Evolutionary conservation across 2,329 filamentous ascomycete genomes (phyloP).

Genomic region (Diplodia seriata): DNA sequence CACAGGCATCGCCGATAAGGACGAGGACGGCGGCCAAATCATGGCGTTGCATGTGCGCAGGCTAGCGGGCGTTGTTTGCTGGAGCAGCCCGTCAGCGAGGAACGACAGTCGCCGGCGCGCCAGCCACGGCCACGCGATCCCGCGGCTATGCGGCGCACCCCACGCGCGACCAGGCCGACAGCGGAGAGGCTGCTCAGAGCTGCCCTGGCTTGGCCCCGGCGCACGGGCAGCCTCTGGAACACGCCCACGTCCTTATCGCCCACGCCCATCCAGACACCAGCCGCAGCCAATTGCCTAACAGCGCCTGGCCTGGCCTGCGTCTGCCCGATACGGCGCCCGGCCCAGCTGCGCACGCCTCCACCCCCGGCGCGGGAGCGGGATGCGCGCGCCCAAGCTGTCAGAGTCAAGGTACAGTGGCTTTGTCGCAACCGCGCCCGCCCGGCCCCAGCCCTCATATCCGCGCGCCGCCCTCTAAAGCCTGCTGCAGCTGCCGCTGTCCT

Average conservation of each 20-base stretch:
- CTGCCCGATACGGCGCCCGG: conserved; percentile 26
- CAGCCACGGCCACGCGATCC: conserved; percentile 16
- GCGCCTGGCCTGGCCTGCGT: conserved; percentile 15
- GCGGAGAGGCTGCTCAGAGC: not conserved
- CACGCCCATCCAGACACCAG: conserved; percentile 28
- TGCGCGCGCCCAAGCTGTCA: conserved; percentile 21
- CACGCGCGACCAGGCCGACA: conserved; percentile 16
- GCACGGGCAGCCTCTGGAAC: conserved; percentile 22
- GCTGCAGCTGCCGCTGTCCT: not conserved
- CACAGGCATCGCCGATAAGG: conserved; percentile 1
- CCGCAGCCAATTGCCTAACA: conserved; percentile 16
- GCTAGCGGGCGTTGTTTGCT: not conserved
- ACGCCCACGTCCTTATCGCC: conserved; percentile 29
- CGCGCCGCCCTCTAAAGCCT: not conserved
- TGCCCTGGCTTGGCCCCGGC: conserved; percentile 22
- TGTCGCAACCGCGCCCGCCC: not conserved
- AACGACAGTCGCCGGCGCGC: not conserved
- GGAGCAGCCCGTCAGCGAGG: not conserved
- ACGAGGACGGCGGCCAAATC: not conserved
- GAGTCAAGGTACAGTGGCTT: not conserved
- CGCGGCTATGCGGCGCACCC: conserved; percentile 29
- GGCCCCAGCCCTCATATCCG: conserved; percentile 13
- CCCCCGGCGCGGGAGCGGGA: conserved; percentile 31
- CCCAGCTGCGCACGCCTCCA: conserved; percentile 19
- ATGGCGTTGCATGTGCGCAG: not conserved